Conservation (phyloP, 352 stramenopile genomes). For the Phytophthora tubulina region DNA sequence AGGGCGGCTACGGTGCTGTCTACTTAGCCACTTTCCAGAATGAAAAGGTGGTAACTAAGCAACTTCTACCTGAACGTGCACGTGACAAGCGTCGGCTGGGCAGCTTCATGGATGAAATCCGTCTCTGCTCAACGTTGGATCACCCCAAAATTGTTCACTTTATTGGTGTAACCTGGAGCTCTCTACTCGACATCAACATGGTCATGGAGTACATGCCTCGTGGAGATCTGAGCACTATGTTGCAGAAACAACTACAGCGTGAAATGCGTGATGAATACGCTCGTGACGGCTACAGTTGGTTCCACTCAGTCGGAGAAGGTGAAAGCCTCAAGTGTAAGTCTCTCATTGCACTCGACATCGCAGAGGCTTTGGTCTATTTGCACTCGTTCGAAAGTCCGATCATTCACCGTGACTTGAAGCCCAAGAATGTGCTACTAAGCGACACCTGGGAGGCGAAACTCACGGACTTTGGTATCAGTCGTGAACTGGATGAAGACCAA, state of each 20-base stretch:
- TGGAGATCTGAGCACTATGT: conserved; percentile 55
- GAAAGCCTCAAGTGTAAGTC: conserved; percentile 46
- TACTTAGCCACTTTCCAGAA: conserved; percentile 60
- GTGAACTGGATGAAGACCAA: conserved; percentile 40
- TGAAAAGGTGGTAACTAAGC: conserved; percentile 59
- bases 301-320: conserved; percentile 43
- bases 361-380: conserved; percentile 55
- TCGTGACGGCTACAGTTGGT: conserved; percentile 46
- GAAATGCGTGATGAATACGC: conserved; percentile 31
- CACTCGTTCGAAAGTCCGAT: conserved; percentile 57
- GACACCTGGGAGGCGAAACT: conserved; percentile 57
- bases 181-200: conserved; percentile 59
- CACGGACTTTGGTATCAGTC: conserved; percentile 68
- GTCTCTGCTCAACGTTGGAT: conserved; percentile 48
- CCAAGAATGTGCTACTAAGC: conserved; percentile 62
- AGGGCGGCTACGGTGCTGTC: conserved; percentile 70
- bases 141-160: conserved; percentile 62
- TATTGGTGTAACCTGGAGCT: conserved; percentile 64
- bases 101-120: conserved; percentile 59
- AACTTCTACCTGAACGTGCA: conserved; percentile 46
- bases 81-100: conserved; percentile 44
- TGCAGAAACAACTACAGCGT: conserved; percentile 45
- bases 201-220: conserved; percentile 61
- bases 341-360: conserved; percentile 55
- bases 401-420: conserved; percentile 69